Evolutionary conservation across 345 rosid genomes (phyloP).

Genomic region (Psidium friedrichsthalianum): DNA sequence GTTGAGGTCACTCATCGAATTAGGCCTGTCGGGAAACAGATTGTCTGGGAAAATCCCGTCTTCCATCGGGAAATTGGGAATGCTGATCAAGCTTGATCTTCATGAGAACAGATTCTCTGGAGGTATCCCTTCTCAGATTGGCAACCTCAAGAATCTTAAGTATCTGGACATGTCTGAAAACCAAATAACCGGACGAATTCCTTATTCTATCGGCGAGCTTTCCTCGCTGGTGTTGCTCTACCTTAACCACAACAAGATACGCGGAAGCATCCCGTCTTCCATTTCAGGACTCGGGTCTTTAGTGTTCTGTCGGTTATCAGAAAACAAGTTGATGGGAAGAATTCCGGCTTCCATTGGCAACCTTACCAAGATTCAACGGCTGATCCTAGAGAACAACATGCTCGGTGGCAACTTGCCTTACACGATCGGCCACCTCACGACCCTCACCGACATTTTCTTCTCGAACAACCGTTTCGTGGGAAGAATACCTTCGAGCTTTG

Average conservation of each 20-base stretch:
- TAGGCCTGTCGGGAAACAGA: slow-evolving; percentile 37
- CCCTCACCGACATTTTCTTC: slow-evolving; percentile 43
- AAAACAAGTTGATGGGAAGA: slow-evolving; percentile 37
- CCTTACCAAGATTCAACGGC: slow-evolving; percentile 32
- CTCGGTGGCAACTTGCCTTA: slow-evolving; percentile 37
- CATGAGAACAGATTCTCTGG: slow-evolving; percentile 35
- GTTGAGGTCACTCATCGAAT: slow-evolving; percentile 19
- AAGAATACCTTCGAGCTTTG: slow-evolving; percentile 37
- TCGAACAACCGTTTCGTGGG: slow-evolving; percentile 37
- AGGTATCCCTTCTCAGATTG: slow-evolving; percentile 23
- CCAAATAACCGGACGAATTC: slow-evolving; percentile 27
- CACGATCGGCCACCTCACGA: slow-evolving; percentile 28
- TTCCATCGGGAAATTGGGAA: slow-evolving; percentile 17
- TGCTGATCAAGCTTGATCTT: slow-evolving; percentile 30
- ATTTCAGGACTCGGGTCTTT: slow-evolving; percentile 32
- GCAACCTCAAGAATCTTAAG: slow-evolving; percentile 25
- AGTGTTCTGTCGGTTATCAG: slow-evolving; percentile 32
- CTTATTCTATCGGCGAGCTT: slow-evolving; percentile 32
- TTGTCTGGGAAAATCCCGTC: slow-evolving; percentile 28
- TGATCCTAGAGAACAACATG: slow-evolving; percentile 47
- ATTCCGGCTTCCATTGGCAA: slow-evolving; percentile 39
- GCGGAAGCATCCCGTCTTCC: slow-evolving; percentile 38
- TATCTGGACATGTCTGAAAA: slow-evolving; percentile 45
- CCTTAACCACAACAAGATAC: slow-evolving; percentile 31
- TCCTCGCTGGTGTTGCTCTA: slow-evolving; percentile 20